phyloP scores from a whole-genome alignment of 352 stramenopile genomes.

The Phytophthora ramorum region DNA sequence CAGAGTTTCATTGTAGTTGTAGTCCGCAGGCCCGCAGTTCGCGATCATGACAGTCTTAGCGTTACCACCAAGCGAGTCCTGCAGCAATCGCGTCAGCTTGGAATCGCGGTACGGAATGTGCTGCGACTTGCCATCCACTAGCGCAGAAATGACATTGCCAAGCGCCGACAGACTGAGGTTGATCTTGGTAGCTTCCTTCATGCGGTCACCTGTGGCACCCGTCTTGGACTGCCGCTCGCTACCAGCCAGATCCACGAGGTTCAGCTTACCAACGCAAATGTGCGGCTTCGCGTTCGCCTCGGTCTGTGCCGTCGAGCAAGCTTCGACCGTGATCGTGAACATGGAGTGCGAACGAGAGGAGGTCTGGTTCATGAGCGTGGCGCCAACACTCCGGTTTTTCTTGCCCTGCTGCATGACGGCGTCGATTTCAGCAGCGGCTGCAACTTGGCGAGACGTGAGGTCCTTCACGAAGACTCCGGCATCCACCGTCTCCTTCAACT shows the following conservation, averaged over 20 bases:
- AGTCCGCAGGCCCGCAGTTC: slow-evolving; percentile 96
- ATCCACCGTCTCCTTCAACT: slow-evolving; percentile 95
- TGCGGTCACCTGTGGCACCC: slow-evolving; percentile 88
- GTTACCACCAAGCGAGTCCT: slow-evolving; percentile 95
- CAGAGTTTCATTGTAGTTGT: slow-evolving; percentile 96
- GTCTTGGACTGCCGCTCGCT: slow-evolving; percentile 94
- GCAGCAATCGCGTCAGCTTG: slow-evolving; percentile 89
- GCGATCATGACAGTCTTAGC: slow-evolving; percentile 98
- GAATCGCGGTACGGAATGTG: slow-evolving; percentile 95
- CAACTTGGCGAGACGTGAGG: slow-evolving; percentile 86
- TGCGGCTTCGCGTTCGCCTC: slow-evolving; percentile 47
- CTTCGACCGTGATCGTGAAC: slow-evolving; percentile 96
- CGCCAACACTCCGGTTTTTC: slow-evolving; percentile 93
- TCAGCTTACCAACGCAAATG: slow-evolving; percentile 96
- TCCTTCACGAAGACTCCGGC: slow-evolving; percentile 97
- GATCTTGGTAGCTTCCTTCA: slow-evolving; percentile 96
- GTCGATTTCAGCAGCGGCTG: slow-evolving; percentile 91
- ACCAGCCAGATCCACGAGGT: slow-evolving; percentile 96
- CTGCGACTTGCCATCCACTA: slow-evolving; percentile 89
- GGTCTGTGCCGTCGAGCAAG: slow-evolving; percentile 58
- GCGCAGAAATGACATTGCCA: slow-evolving; percentile 85
- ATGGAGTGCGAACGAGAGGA: slow-evolving; percentile 95
- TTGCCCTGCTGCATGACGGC: slow-evolving; percentile 92
- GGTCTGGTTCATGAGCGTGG: slow-evolving; percentile 96
- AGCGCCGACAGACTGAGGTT: slow-evolving; percentile 81